Evolutionary conservation across 345 rosid genomes (phyloP), one percentile per base, ranked within the genome.

Genomic region (Psidium guajava): DNA sequence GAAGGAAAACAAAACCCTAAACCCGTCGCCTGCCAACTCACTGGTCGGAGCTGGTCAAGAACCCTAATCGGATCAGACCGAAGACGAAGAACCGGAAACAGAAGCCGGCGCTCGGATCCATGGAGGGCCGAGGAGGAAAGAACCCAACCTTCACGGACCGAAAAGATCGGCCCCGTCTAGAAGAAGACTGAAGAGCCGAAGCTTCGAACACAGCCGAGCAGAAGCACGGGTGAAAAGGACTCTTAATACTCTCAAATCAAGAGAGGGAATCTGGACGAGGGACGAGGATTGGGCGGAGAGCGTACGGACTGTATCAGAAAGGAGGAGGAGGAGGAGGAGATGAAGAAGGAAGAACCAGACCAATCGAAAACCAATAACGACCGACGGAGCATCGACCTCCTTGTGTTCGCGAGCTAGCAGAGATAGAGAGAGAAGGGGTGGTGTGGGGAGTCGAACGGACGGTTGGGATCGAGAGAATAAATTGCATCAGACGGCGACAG

Each of bases 401-500:
- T 53, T 28, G 75, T 32, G 44, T 16, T 32, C 75, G 75, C 75
- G 80, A 69, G 24, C 6, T 36, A 21, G 12, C 18, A 69, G 80
- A 32, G 77, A 36, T 9, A 28, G 75, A 14, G 5, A 3, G 44
- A 18, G 44, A 5, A 5, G 3, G 8, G 5, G 3, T 2, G 9
- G 21, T 21, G 1, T 50, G 6, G 22, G 11, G 55, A 27, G 59
- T 16, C 49, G 73, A 32, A 40, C 57, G 42, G 82, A 91, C 88
- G 92, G 91, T 40, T 15, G 28, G 16, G 91, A 90, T 87, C 14
- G 83, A 84, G 44, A 22, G 86, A 59, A 13, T 18, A 32, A 28
- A 57, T 49, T 56, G 32, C 77, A 90, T 87, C 92, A 1, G 82
- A 90, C 86, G 89, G 88, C 54, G 83, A 83, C 88, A 82, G 90